These are phyloP conservation scores for Ceratobasidium sp. DNA, from an alignment of 1,284 basidiomycete species.

Conservation along the genomic window DNA sequence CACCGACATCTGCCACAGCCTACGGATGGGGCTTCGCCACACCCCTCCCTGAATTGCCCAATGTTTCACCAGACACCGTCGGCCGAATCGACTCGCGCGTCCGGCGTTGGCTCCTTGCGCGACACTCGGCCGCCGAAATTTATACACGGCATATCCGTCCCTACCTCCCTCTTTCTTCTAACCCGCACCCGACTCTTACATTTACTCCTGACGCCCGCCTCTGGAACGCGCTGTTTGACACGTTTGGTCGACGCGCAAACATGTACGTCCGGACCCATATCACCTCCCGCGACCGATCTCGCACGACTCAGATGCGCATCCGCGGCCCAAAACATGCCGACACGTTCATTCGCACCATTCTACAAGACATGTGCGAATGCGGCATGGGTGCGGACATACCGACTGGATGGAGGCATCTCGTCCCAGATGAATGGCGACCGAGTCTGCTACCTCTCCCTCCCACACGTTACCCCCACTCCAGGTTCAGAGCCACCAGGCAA, in stretches of 20 bases:
- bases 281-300: background rate
- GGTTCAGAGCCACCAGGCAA: background rate
- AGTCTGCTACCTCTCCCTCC: slow-evolving; percentile 9
- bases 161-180: slow-evolving; percentile 12
- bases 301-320: background rate
- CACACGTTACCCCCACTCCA: slow-evolving; percentile 11
- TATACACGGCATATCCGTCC: slow-evolving; percentile 37
- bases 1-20: background rate
- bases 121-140: slow-evolving; percentile 47
- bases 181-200: slow-evolving; percentile 56
- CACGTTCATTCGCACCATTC: slow-evolving; percentile 22
- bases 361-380: slow-evolving; percentile 34
- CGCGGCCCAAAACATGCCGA: slow-evolving; percentile 11
- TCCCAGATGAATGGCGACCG: background rate
- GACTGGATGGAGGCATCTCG: slow-evolving; percentile 28
- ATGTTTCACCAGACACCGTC: slow-evolving; percentile 17
- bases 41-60: slow-evolving; percentile 51
- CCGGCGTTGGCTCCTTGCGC: slow-evolving; percentile 54
- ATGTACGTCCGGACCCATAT: slow-evolving; percentile 50
- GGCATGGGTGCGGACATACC: slow-evolving; percentile 27
- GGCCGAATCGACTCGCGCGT: slow-evolving; percentile 49
- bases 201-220: slow-evolving; percentile 70
- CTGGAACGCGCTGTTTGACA: slow-evolving; percentile 73
- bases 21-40: slow-evolving; percentile 57
- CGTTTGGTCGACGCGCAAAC: slow-evolving; percentile 61